Base-by-base conservation (phyloP, 768 basidiomycete genomes). In the Phaffia tasmanica region DNA sequence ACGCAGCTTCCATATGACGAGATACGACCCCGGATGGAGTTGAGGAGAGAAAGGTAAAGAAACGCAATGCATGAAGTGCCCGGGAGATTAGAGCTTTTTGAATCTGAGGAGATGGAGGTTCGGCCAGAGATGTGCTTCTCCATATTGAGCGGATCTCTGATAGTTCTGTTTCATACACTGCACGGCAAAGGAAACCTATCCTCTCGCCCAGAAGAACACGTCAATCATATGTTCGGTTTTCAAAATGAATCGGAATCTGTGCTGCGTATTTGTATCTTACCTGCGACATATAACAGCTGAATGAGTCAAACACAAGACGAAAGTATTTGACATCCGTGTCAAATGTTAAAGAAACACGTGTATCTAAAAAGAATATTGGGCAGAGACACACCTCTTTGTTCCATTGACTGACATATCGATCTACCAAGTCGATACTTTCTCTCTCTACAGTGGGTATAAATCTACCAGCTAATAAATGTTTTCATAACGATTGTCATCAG, bases 401-500 rank as follows among this genome's bases (percentile, higher is more conserved):
- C 92, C 90, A 94, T 7, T 76, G 70, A 25, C 59, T 68, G 18
- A 75, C 89, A 74, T 88, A 85, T 56, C 85, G 83, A 75, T 94
- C 90, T 86, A 90, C 86, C 35, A 93, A 79, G 76, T 89, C 91
- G 70, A 93, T 86, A 0, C 87, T 87, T 77, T 98, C 94, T 69
- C 94, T 83, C 75, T 98, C 94, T 9, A 98, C 93, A 0, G 93
- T 97, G 14, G 91, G 89, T 65, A 98, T 93, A 73, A 95, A 95
- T 2, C 92, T 81, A 11, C 88, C 85, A 0, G 89, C 35, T 42
- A 11, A 42, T 42, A 42, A 11, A 42, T 5, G 11, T 42, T 11
- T 5, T 5, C 35, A 42, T 4, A 42, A 42, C 4, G 6, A 42
- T 42, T 42, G 35, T 5, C 35, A 11, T 42, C 11, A 42, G 35